Evolutionary conservation across 208 protist species (phyloP), one percentile per base, ranked within the genome.

Genomic region (Acanthamoeba triangularis): DNA sequence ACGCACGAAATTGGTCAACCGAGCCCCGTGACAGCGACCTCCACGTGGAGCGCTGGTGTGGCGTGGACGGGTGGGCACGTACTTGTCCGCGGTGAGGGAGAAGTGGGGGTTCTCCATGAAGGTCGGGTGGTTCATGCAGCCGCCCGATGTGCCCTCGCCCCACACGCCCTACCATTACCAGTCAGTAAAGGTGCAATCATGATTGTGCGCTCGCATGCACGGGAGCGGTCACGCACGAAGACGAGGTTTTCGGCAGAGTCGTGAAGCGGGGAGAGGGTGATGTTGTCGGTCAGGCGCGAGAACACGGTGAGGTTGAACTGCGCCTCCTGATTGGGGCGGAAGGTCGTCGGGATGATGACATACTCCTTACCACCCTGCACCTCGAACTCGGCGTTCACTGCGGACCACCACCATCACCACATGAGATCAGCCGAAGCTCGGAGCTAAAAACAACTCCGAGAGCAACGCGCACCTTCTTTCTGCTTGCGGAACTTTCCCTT

Each of bases 401-500:
- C 49, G 28, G n/a, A n/a, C 30, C n/a, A n/a, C n/a, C n/a, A n/a
- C n/a, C n/a, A n/a, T n/a, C n/a, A n/a, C n/a, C n/a, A n/a, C n/a
- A n/a, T n/a, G n/a, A n/a, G n/a, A n/a, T n/a, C n/a, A n/a, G n/a
- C n/a, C n/a, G n/a, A n/a, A n/a, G n/a, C n/a, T 35, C 25, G 33
- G n/a, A 37, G 33, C 8, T 37, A 52, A 52, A 4, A 52, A 52
- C 49, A 52, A 52, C 49, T 4, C 7, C 7, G 37, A 33, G 69
- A 3, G 18, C 23, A 25, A 63, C 59, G 6, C 18, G 23, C 18
- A 87, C 78, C 78, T 63, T 87, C 78, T 33, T 87, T 87, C 33
- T 87, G 78, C 41, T 61, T 87, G 41, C 78, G 78, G 78, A 87
- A 87, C 49, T 87, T 87, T 11, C 44, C 78, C 49, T 61, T 87